These are phyloP conservation scores for Tylopilus subfusipes DNA, from an alignment of 768 basidiomycete species.

Conservation along the genomic window DNA sequence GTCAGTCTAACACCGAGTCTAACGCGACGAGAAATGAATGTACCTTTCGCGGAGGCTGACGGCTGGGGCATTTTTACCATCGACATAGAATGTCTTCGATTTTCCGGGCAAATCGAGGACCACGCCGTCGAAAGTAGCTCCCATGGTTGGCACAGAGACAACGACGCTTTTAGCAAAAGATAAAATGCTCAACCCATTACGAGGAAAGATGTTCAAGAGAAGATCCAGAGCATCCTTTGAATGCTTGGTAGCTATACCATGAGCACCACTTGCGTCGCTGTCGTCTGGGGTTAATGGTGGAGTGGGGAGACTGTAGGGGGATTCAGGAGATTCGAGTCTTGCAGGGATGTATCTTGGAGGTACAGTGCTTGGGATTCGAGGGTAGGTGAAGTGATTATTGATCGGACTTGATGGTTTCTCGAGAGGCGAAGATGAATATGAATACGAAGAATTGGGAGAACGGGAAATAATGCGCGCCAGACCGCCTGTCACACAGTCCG, in stretches of 20 bases:
- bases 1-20: slow-evolving; percentile 6
- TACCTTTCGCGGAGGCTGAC: slow-evolving; percentile 84
- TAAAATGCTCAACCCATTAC: slow-evolving; percentile 61
- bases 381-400: slow-evolving; percentile 15
- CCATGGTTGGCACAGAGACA: slow-evolving; percentile 66
- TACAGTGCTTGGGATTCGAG: slow-evolving; percentile 28
- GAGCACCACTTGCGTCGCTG: slow-evolving; percentile 42
- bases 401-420: slow-evolving; percentile 20
- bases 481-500: slow-evolving; percentile 92
- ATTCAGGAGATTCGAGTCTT: slow-evolving; percentile 37
- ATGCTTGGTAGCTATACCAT: slow-evolving; percentile 43
- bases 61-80: slow-evolving; percentile 75
- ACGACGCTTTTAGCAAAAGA: slow-evolving; percentile 73
- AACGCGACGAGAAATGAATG: slow-evolving; percentile 11
- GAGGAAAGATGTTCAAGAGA: slow-evolving; percentile 75
- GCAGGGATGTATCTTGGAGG: slow-evolving; percentile 43
- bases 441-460: slow-evolving; percentile 36
- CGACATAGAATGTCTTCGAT: slow-evolving; percentile 77
- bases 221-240: slow-evolving; percentile 70
- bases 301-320: slow-evolving; percentile 49
- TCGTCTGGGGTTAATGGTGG: slow-evolving; percentile 80
- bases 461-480: slow-evolving; percentile 61
- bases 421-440: slow-evolving; percentile 30
- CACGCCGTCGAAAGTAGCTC: slow-evolving; percentile 70
- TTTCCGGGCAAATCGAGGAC: slow-evolving; percentile 70